Base-by-base conservation (phyloP, 495 filamentous ascomycete genomes). In the Lasiosphaeria miniovina region DNA sequence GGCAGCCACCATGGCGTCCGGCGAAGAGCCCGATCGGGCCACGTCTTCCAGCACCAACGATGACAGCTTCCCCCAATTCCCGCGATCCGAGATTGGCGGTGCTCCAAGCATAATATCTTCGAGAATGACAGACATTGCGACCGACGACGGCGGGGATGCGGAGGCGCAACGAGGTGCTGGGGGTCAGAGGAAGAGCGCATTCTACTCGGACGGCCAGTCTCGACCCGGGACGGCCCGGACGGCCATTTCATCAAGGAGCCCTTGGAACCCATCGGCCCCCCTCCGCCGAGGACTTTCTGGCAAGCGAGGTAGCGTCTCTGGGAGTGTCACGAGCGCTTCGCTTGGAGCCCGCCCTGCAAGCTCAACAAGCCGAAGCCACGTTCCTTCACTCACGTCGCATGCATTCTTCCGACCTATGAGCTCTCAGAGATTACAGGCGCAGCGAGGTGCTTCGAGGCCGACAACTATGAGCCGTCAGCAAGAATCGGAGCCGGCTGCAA, bases 371-470 rank as follows among this genome's bases (percentile, higher is more conserved):
- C 82, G 86, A 66, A 93, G 89, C 15, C 94, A 98, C 78, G 93
- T 96, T 40, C 93, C 94, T 7, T 90, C 88, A 1, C 76, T 98
- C 35, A 86, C 91, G 7, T 91, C 91, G 12, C 88, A 93, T 63
- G 93, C 88, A 17, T 98, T 98, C 73, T 96, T 96, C 65, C 87
- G 88, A 8, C 94, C 94, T 15, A 96, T 98, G 94, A 97, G 92
- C 75, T 95, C 91, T 31, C 93, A 97, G 72, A 86, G 90, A 68
- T 78, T 97, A 52, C 94, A 98, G 73, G 93, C 91, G 54, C 95
- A 98, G 70, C 80, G 94, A 68, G 86, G 86, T 50, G 78, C 81
- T 17, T 61, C 73, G 11, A 69, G 78, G 38, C 74, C 77, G 8
- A 55, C 70, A 8, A 72, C 72, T 11, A 68, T 70, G 60, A 70